phyloP scores from a whole-genome alignment of 805 yeast genomes.

The Yamadazyma insecticola region DNA sequence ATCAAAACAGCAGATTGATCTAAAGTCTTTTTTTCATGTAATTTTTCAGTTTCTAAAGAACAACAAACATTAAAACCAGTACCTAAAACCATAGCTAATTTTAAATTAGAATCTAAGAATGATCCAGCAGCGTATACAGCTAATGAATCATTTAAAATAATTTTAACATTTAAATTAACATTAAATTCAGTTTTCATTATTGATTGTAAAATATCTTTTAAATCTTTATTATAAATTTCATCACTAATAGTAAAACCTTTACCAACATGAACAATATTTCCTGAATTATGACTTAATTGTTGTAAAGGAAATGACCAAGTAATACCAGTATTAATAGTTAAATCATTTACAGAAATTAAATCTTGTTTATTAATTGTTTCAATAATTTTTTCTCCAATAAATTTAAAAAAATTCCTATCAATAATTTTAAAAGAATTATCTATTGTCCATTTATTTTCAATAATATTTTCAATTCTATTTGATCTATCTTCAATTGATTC shows the following conservation, averaged over 20 bases:
- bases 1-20: conserved; percentile 20
- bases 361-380: conserved; percentile 8
- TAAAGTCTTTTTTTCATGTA: conserved; percentile 12
- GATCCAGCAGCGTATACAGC: conserved; percentile 57
- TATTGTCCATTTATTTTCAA: conserved; percentile 35
- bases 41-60: conserved; percentile 18
- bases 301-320: conserved; percentile 45
- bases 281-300: conserved; percentile 37
- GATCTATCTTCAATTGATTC: conserved; percentile 10
- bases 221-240: conserved; percentile 37
- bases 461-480: conserved; percentile 21
- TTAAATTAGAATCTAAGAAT: conserved; percentile 29
- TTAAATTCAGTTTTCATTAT: conserved; percentile 19
- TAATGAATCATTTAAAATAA: conserved; percentile 60
- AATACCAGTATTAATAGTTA: conserved; percentile 7
- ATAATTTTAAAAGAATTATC: conserved; percentile 35
- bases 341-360: conserved; percentile 6
- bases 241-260: conserved; percentile 52
- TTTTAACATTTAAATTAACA: conserved; percentile 32
- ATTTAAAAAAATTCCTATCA: conserved; percentile 37
- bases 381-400: conserved; percentile 32
- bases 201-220: conserved; percentile 38
- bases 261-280: conserved; percentile 49
- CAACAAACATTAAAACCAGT: conserved; percentile 63
- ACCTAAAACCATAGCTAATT: conserved; percentile 59